Conservation (phyloP, 345 rosid genomes). For the Hibiscus syriacus region DNA sequence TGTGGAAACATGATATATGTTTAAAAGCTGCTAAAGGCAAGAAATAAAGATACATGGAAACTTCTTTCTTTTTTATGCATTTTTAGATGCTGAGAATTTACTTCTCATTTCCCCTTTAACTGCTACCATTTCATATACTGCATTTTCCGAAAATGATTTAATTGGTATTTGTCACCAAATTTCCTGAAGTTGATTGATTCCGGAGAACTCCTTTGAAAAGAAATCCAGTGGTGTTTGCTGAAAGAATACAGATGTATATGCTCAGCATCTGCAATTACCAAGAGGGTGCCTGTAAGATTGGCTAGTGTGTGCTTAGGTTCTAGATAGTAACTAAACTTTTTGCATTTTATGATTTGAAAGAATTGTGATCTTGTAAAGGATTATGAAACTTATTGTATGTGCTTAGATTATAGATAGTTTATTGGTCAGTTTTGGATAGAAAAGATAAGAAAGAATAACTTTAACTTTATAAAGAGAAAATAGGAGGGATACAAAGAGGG, state of each 20-base stretch:
- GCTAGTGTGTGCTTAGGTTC: background rate
- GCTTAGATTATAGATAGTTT: background rate
- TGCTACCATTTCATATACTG: background rate
- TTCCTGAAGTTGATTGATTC: background rate
- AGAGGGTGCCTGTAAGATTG: background rate
- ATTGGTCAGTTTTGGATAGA: background rate
- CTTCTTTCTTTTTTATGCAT: too few relatives aligned
- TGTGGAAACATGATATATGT: constrained; percentile 2
- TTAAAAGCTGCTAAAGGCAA: background rate
- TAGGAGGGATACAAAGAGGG: background rate
- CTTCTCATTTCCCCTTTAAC: background rate
- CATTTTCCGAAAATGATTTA: background rate
- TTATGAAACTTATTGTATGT: background rate
- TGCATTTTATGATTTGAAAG: background rate
- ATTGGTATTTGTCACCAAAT: background rate
- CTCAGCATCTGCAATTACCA: background rate
- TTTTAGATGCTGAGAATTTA: background rate
- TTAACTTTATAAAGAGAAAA: background rate
- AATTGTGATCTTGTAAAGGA: background rate
- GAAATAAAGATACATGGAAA: background rate
- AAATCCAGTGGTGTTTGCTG: constrained; percentile 1
- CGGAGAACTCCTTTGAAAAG: background rate
- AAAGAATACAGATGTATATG: background rate
- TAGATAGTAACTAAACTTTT: background rate
- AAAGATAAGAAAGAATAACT: background rate